These are phyloP conservation scores for Typha latifolia DNA, from an alignment of 176 grass and related monocot genomes.

Conservation along the genomic window DNA sequence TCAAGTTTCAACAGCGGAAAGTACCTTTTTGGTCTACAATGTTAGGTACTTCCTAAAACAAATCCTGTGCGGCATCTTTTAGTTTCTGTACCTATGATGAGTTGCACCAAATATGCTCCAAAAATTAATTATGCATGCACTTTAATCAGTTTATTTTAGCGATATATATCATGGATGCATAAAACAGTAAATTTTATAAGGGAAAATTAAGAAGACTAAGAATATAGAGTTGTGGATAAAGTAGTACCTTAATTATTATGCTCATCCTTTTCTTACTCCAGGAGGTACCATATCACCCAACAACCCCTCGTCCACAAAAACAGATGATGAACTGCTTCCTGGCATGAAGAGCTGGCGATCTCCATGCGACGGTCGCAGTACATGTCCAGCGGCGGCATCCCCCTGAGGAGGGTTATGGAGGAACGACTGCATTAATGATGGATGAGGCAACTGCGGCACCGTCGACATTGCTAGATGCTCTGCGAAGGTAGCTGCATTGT, in stretches of 20 bases:
- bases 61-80: too few relatives aligned
- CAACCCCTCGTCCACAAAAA: constrained; percentile 39
- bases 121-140: too few relatives aligned
- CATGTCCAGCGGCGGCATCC: not conserved
- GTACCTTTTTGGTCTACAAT: too few relatives aligned
- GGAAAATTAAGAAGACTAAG: not conserved
- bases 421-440: constrained; percentile 7
- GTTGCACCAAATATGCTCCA: too few relatives aligned
- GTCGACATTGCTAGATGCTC: constrained; percentile 36
- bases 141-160: too few relatives aligned
- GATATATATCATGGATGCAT: too few relatives aligned
- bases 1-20: too few relatives aligned
- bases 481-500: constrained; percentile 24
- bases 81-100: too few relatives aligned
- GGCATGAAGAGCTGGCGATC: not conserved
- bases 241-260: not conserved
- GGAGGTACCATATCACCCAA: constrained; percentile 78
- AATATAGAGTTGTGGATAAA: too few relatives aligned
- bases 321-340: not conserved
- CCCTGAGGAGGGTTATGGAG: constrained; percentile 2
- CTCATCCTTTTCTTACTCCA: constrained; percentile 52
- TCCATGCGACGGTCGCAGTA: not conserved
- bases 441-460: not conserved
- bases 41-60: too few relatives aligned
- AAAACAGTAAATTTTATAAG: too few relatives aligned